phyloP scores from a whole-genome alignment of 352 stramenopile genomes.

The Pythium phragmitis region DNA sequence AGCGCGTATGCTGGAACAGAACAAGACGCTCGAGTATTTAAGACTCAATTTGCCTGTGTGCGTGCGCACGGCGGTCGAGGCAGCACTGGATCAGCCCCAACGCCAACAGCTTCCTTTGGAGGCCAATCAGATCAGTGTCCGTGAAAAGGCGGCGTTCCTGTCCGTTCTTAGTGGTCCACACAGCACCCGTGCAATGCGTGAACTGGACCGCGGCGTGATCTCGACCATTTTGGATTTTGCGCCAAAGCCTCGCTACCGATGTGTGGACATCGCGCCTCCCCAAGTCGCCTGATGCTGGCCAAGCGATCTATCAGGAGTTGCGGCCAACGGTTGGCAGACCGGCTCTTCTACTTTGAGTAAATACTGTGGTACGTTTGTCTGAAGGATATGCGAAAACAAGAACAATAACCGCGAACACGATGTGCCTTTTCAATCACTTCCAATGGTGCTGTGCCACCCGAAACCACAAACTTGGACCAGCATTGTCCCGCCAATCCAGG shows the following conservation, averaged over 20 bases:
- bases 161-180: neutral
- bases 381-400: too few species aligned
- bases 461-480: too few species aligned
- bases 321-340: too few species aligned
- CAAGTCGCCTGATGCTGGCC: neutral
- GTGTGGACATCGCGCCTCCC: neutral
- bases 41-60: neutral
- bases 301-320: too few species aligned
- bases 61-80: neutral
- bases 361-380: too few species aligned
- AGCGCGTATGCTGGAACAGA: neutral
- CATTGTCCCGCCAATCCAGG: too few species aligned
- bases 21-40: neutral
- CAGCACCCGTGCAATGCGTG: neutral
- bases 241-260: neutral
- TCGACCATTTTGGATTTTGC: neutral
- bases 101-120: neutral
- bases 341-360: too few species aligned
- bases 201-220: neutral
- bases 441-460: too few species aligned
- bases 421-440: too few species aligned
- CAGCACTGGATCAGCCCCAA: neutral
- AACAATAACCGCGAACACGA: too few species aligned
- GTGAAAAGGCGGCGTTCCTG: slow-evolving; percentile 1
- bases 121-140: neutral